These are phyloP conservation scores for Cyclotella sp. DNA, from an alignment of 108 stramenopile species.

Conservation along the genomic window DNA sequence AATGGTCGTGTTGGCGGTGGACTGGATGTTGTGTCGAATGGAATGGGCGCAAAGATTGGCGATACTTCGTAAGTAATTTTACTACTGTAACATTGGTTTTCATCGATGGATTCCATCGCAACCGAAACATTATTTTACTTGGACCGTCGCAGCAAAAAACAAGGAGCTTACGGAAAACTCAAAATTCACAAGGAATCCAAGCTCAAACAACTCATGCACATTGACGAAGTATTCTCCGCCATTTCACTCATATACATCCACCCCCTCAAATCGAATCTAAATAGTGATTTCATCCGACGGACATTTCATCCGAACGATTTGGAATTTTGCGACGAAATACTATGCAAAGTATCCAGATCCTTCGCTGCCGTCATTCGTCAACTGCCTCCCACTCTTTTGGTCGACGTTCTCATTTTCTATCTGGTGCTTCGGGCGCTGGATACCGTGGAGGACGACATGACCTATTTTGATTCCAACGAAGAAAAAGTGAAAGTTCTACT, in stretches of 20 bases:
- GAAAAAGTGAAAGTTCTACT: conserved; percentile 84
- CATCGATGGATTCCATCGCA: not conserved
- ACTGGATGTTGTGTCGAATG: conserved; percentile 12
- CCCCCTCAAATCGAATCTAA: conserved; percentile 85
- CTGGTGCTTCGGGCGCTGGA: conserved; percentile 96
- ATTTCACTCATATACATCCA: conserved; percentile 75
- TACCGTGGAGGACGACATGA: conserved; percentile 99
- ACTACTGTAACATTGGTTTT: not conserved
- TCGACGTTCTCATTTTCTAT: conserved; percentile 97
- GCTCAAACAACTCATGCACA: conserved; percentile 81
- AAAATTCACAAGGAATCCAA: conserved; percentile 90
- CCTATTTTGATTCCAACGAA: conserved; percentile 79
- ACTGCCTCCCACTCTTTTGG: conserved; percentile 82
- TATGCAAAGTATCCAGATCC: conserved; percentile 94
- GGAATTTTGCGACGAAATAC: conserved; percentile 95
- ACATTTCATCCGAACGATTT: conserved; percentile 72
- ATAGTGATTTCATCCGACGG: conserved; percentile 58
- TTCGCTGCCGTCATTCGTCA: conserved; percentile 99
- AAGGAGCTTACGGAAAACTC: conserved; percentile 99
- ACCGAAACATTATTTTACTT: no score
- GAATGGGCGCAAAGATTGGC: conserved; percentile 13
- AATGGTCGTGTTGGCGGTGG: no score
- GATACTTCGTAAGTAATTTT: conserved; percentile 37
- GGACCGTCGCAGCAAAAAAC: conserved; percentile 88
- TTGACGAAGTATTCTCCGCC: conserved; percentile 93